Evolutionary conservation across 2,329 filamentous ascomycete species (phyloP), one percentile per base, ranked within the genome.

Genomic region (Tolypocladium ophioglossoides): DNA sequence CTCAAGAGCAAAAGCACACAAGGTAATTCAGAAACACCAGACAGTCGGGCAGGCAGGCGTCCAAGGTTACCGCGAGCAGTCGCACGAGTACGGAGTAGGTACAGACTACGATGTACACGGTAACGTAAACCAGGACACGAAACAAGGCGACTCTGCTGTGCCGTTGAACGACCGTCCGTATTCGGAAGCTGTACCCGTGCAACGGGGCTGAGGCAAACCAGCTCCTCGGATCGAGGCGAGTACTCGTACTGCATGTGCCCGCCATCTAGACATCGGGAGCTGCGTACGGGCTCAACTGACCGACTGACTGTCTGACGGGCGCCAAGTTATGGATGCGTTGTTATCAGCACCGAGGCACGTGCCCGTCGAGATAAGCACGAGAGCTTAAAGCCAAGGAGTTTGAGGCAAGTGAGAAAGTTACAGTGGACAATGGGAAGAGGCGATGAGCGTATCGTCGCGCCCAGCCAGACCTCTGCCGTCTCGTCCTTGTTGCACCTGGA

Each of bases 181-280:
- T 41, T 48, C 18, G 55, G 50, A 53, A 54, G 55, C 55, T 50
- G 48, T 32, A 39, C 22, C 30, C 27, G 12, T 44, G 37, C 22
- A 5, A 24, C 14, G 40, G 47, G 54, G 46, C 35, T 54, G 52
- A 47, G 52, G 49, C 52, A 35, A 50, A 49, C 39, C 54, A 47
- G 37, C 30, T 40, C 35, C 35, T 50, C 46, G 52, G 49, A 54
- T 48, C 49, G n/a, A n/a, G n/a, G n/a, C n/a, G n/a, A n/a, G n/a
- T n/a, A 48, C 32, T 34, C 40, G 48, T 48, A 44, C 51, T 53
- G 54, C 54, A 55, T 53, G 51, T n/a, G 24, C 18, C 41, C n/a
- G 48, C 27, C 35, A 46, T 50, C 32, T 30, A 32, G 16, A 12
- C 27, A 47, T 32, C 18, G 24, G 27, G 40, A 41, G 24, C 27